These are phyloP conservation scores for Thymus mandschuricus DNA, from an alignment of 257 asterid genomes.

Conservation along the genomic window DNA sequence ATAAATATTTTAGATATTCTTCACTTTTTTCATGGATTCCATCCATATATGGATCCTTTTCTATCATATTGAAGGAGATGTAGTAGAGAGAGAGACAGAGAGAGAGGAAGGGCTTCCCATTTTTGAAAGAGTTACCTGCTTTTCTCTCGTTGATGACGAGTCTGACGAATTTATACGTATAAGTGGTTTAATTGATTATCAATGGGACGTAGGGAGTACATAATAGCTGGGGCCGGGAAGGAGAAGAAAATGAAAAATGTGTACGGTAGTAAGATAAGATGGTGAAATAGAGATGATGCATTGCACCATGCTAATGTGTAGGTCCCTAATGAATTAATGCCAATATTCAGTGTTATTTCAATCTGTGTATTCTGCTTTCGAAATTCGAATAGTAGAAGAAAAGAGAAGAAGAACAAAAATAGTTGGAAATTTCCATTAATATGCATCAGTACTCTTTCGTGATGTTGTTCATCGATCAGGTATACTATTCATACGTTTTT, in stretches of 20 bases:
- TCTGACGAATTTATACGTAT: no score
- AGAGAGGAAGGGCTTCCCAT: not conserved
- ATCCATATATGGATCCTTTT: not conserved
- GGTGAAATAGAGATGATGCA: conserved; percentile 16
- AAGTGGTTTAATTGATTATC: no score
- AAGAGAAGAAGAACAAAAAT: no score
- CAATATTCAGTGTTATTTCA: conserved; percentile 20
- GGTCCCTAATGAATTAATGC: conserved; percentile 30
- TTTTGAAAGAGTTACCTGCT: not conserved
- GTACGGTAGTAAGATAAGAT: conserved; percentile 2
- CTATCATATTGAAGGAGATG: not conserved
- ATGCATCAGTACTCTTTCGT: not conserved
- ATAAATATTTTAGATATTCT: not conserved
- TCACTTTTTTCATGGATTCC: conserved; percentile 27
- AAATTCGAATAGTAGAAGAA: no score
- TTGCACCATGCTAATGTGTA: conserved; percentile 15
- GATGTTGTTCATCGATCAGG: not conserved
- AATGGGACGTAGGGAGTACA: no score
- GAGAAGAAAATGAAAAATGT: not conserved
- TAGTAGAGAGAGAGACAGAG: not conserved
- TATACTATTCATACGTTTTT: not conserved
- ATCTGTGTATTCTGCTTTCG: conserved; percentile 8
- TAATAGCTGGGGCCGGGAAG: not conserved
- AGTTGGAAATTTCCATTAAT: not conserved
- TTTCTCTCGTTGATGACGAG: no score